phyloP scores from a whole-genome alignment of 306 rosid genomes.

The Begonia loranthoides region DNA sequence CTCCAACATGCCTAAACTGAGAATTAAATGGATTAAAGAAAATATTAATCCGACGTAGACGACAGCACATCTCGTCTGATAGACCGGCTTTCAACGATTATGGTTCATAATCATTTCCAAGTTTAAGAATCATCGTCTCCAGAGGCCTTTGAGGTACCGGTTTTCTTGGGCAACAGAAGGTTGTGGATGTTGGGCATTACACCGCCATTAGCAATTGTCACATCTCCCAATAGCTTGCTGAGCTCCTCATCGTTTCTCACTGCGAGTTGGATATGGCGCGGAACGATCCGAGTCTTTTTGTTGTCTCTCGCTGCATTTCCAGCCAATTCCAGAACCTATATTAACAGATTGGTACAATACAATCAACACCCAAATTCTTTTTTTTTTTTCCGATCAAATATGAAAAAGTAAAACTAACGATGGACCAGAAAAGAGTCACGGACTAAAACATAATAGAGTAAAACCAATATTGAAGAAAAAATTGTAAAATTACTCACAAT shows the following conservation, averaged over 20 bases:
- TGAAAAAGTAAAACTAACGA: too few species aligned
- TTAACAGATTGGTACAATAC: too few species aligned
- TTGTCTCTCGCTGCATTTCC: slow-evolving; percentile 91
- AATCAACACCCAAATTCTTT: too few species aligned
- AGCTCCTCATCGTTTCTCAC: slow-evolving; percentile 81
- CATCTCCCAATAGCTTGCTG: slow-evolving; percentile 79
- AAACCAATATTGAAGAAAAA: too few species aligned
- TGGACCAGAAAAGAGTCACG: too few species aligned
- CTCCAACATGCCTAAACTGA: too few species aligned
- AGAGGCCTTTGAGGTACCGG: slow-evolving; percentile 47
- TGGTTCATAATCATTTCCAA: not conserved
- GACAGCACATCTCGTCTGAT: too few species aligned
- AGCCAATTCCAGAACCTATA: slow-evolving; percentile 76
- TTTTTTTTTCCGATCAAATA: too few species aligned
- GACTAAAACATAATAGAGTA: too few species aligned
- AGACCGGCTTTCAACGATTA: not conserved
- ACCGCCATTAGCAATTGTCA: slow-evolving; percentile 88
- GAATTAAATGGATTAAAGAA: too few species aligned
- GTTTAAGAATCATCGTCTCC: slow-evolving; percentile 48
- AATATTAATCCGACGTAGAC: too few species aligned
- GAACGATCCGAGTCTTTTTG: slow-evolving; percentile 87
- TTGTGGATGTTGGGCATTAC: slow-evolving; percentile 96
- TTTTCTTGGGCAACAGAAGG: slow-evolving; percentile 65
- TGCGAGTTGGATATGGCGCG: slow-evolving; percentile 73
- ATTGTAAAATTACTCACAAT: too few species aligned